A percentile compares a stretch with the other conserved stretches of the same genome.
phyloP scores from a whole-genome alignment of 768 basidiomycete species.

The Leucocoprinus sp. region DNA sequence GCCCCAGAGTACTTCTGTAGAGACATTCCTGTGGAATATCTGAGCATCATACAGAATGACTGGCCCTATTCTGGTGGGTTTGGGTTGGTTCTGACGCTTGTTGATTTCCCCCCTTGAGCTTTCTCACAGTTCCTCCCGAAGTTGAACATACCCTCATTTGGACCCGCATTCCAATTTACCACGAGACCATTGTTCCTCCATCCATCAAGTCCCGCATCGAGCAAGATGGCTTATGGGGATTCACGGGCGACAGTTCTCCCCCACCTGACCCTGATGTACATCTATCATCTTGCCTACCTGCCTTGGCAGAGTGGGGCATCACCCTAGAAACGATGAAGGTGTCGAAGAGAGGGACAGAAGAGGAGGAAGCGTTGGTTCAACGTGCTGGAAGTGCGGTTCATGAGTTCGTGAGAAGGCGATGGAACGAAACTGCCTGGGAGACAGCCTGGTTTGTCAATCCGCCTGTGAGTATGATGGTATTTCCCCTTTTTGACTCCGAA shows the following conservation, averaged over 20 bases:
- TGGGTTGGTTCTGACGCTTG: too few relatives aligned
- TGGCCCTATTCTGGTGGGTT: slow-evolving; percentile 93
- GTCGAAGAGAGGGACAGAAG: slow-evolving; percentile 40
- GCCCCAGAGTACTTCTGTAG: slow-evolving; percentile 58
- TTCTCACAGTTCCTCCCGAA: slow-evolving; percentile 49
- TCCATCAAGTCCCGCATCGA: slow-evolving; percentile 49
- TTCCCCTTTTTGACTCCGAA: slow-evolving; percentile 2
- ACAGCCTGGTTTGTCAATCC: slow-evolving; percentile 91
- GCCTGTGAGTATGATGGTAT: slow-evolving; percentile 42
- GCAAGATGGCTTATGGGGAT: slow-evolving; percentile 78
- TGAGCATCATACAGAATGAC: slow-evolving; percentile 74
- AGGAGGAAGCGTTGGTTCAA: slow-evolving; percentile 43
- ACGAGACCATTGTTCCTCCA: slow-evolving; percentile 43
- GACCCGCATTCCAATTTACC: slow-evolving; percentile 67
- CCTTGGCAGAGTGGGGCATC: slow-evolving; percentile 63
- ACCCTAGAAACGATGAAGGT: slow-evolving; percentile 53
- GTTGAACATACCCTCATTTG: slow-evolving; percentile 74
- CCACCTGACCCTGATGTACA: slow-evolving; percentile 51
- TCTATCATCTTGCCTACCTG: slow-evolving; percentile 48
- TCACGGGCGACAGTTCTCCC: slow-evolving; percentile 52
- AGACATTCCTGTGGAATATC: slow-evolving; percentile 45
- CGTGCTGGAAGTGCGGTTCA: slow-evolving; percentile 51
- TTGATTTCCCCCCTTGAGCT: neutral
- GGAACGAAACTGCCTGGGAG: slow-evolving; percentile 75
- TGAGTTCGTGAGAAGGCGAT: slow-evolving; percentile 53